A percentile compares a stretch with the other conserved stretches of the same genome.
Evolutionary conservation across 2,329 filamentous ascomycete species (phyloP).

Genomic region (Talaromyces sp.): DNA sequence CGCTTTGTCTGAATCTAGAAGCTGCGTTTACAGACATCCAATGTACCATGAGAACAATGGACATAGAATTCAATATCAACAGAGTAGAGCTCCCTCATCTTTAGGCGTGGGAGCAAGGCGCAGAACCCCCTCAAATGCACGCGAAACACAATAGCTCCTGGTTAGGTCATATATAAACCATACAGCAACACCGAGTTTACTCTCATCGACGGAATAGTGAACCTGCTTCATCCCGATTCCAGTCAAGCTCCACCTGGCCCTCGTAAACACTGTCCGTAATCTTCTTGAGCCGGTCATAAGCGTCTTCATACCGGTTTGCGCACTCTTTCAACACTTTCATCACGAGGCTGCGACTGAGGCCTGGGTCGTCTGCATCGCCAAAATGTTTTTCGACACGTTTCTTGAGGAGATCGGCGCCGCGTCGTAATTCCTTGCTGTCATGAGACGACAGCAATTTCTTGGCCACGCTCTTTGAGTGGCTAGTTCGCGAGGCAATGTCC

Average conservation of each 20-base stretch:
- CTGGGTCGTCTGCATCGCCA: constrained; percentile 76
- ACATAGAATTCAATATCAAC: constrained; percentile 4
- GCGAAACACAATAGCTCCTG: neutral
- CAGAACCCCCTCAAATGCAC: constrained; percentile 11
- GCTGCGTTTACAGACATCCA: neutral
- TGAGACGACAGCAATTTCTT: constrained; percentile 80
- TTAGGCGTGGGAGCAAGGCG: neutral
- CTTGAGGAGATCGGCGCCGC: constrained; percentile 82
- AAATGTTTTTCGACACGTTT: constrained; percentile 98
- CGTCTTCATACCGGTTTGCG: constrained; percentile 53
- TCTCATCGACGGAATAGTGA: constrained; percentile 39
- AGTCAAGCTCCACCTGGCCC: constrained; percentile 45
- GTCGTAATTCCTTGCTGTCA: constrained; percentile 79
- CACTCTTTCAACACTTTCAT: constrained; percentile 59
- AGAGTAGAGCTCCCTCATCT: neutral
- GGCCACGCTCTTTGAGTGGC: constrained; percentile 75
- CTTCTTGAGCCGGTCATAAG: constrained; percentile 49
- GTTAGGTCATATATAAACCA: constrained; percentile 4
- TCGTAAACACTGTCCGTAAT: constrained; percentile 47
- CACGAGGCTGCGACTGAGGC: constrained; percentile 57
- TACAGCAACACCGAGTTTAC: neutral
- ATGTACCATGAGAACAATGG: neutral
- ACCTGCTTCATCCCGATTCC: constrained; percentile 45
- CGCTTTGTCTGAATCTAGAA: neutral
- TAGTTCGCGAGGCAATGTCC: constrained; percentile 73